A percentile compares a stretch with the other conserved stretches of the same genome.
phyloP scores from a whole-genome alignment of 192 early-diverging fungal species.

The Umbelopsis sp. region DNA sequence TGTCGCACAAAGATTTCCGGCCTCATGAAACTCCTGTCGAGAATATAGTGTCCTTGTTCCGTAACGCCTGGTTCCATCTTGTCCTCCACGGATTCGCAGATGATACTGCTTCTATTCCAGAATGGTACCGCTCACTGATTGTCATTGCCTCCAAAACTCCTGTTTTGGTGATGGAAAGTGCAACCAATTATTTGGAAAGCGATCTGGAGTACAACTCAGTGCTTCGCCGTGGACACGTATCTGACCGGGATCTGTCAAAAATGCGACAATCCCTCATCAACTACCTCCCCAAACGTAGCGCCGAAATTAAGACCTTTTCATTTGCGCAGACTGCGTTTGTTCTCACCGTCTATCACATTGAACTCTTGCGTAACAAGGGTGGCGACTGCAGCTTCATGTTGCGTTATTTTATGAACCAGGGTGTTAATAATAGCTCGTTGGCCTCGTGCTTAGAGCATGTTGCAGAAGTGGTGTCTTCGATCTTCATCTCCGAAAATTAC shows the following conservation, averaged over 20 bases:
- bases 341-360: slow-evolving; percentile 81
- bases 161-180: slow-evolving; percentile 69
- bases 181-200: slow-evolving; percentile 79
- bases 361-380: slow-evolving; percentile 70
- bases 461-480: slow-evolving; percentile 57
- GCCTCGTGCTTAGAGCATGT: slow-evolving; percentile 78
- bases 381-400: slow-evolving; percentile 74
- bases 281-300: slow-evolving; percentile 56
- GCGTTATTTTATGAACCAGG: slow-evolving; percentile 85
- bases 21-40: slow-evolving; percentile 55
- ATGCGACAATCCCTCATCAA: slow-evolving; percentile 57
- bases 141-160: slow-evolving; percentile 86
- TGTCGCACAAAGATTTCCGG: slow-evolving; percentile 60
- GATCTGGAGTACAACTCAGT: slow-evolving; percentile 89
- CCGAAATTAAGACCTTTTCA: slow-evolving; percentile 61
- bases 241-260: slow-evolving; percentile 51
- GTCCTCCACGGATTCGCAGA: slow-evolving; percentile 77
- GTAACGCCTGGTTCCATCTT: slow-evolving; percentile 92
- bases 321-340: slow-evolving; percentile 81
- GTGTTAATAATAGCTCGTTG: slow-evolving; percentile 75
- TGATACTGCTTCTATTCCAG: slow-evolving; percentile 71
- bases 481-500: slow-evolving; percentile 54
- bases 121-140: slow-evolving; percentile 70
- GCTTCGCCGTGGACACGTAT: slow-evolving; percentile 54
- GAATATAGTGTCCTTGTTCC: slow-evolving; percentile 72